A percentile compares a stretch with the other conserved stretches of the same genome.
Evolutionary conservation across 2,329 filamentous ascomycete genomes (phyloP).

Genomic region (Alternaria sp.): DNA sequence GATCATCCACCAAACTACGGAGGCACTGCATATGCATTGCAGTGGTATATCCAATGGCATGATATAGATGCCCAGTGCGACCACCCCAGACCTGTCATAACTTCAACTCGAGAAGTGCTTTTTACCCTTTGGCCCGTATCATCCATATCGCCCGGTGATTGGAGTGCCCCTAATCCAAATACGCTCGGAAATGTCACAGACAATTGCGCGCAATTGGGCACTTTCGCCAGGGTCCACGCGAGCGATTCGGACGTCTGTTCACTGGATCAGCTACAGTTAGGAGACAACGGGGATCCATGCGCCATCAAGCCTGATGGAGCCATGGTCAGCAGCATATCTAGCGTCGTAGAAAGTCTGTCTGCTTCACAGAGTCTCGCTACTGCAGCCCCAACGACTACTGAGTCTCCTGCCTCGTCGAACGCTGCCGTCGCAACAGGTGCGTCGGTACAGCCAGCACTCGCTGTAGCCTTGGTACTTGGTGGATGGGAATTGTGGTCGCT

Average conservation of each 20-base stretch:
- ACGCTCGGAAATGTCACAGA: neutral
- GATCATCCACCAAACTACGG: neutral
- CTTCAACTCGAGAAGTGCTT: neutral
- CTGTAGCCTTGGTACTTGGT: neutral
- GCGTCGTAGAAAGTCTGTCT: neutral
- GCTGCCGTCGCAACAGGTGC: neutral
- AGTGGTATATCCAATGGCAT: conserved; percentile 1
- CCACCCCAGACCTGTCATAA: neutral
- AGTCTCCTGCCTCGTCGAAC: neutral
- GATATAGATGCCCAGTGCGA: neutral
- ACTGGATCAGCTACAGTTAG: neutral
- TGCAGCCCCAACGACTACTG: neutral
- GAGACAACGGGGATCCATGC: neutral
- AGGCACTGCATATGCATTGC: neutral
- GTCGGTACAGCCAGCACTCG: neutral
- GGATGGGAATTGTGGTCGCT: neutral
- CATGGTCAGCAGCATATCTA: conserved; percentile 1
- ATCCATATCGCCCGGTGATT: neutral
- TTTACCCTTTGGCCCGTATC: neutral
- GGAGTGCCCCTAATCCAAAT: neutral
- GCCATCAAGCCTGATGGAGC: neutral
- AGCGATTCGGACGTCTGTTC: neutral
- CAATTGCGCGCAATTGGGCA: neutral
- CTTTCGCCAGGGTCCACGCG: neutral
- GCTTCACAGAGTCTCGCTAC: conserved; percentile 1